A percentile compares a stretch with the other conserved stretches of the same genome.
phyloP scores from a whole-genome alignment of 2,329 filamentous ascomycete genomes.

The Zalaria obscura region DNA sequence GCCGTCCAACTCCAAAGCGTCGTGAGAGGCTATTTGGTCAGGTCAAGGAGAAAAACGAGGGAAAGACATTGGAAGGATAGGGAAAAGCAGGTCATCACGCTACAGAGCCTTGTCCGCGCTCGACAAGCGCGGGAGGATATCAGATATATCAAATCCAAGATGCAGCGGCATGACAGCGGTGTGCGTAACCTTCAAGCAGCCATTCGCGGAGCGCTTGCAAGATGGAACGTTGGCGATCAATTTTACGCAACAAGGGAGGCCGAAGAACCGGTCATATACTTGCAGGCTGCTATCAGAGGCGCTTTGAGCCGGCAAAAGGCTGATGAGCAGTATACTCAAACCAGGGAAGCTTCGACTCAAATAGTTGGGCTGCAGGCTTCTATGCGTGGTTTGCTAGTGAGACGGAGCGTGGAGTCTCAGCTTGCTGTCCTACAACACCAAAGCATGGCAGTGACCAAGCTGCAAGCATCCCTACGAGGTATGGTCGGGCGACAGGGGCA shows the following conservation, averaged over 20 bases:
- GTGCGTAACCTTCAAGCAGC: constrained; percentile 27
- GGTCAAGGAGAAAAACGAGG: constrained; percentile 46
- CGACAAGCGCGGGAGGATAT: constrained; percentile 37
- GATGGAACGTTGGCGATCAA: constrained; percentile 37
- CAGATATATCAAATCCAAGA: constrained; percentile 31
- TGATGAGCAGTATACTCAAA: constrained; percentile 42
- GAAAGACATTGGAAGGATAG: constrained; percentile 55
- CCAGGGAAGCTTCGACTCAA: constrained; percentile 48
- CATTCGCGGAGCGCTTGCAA: constrained; percentile 38
- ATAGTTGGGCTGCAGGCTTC: constrained; percentile 37
- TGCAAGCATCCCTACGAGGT: constrained; percentile 29
- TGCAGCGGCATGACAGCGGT: constrained; percentile 30
- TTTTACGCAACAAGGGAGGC: constrained; percentile 23
- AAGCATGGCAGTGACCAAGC: constrained; percentile 16
- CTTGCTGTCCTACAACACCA: constrained; percentile 33
- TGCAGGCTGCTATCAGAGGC: constrained; percentile 35
- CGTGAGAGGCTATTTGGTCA: constrained; percentile 60
- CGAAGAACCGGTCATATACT: constrained; percentile 18
- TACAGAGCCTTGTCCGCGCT: constrained; percentile 71
- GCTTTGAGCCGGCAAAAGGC: constrained; percentile 27
- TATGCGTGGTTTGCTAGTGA: constrained; percentile 47
- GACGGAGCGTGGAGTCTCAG: constrained; percentile 35
- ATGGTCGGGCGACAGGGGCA: constrained; percentile 12
- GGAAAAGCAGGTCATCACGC: constrained; percentile 51
- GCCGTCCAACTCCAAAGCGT: constrained; percentile 68